Evolutionary conservation across 495 filamentous ascomycete species (phyloP).

Genomic region (Penicillium maclennaniae): DNA sequence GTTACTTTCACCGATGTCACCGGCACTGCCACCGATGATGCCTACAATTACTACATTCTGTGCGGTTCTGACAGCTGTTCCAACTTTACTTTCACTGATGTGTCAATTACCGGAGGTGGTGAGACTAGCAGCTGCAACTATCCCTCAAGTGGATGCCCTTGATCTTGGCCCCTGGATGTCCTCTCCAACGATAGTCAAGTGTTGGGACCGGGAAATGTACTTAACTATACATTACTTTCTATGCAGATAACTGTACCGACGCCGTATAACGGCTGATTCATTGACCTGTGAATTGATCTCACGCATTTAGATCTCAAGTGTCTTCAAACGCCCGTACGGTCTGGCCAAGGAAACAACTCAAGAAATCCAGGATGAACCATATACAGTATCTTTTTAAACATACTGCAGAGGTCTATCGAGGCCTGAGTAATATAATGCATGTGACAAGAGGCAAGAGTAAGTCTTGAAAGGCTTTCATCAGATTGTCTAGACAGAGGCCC

Average conservation of each 20-base stretch:
- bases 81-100: conserved; percentile 36
- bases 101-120: conserved; percentile 40
- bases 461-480: too few species aligned
- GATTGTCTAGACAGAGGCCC: too few species aligned
- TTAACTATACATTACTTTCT: not conserved
- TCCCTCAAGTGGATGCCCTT: conserved; percentile 23
- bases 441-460: too few species aligned
- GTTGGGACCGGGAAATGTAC: not conserved
- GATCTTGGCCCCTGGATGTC: not conserved
- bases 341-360: too few species aligned
- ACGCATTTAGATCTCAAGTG: not conserved
- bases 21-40: conserved; percentile 32
- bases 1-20: conserved; percentile 39
- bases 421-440: too few species aligned
- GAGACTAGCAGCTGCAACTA: conserved; percentile 40
- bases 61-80: conserved; percentile 46
- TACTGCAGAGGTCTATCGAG: too few species aligned
- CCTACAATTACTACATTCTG: conserved; percentile 45
- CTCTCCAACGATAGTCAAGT: not conserved
- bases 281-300: not conserved
- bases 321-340: too few species aligned
- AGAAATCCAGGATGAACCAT: too few species aligned
- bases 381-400: too few species aligned
- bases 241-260: not conserved
- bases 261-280: not conserved